Percentiles rank a stretch among this genome's conserved stretches.
Evolutionary conservation across 148 eudicot species (phyloP).

Genomic region (Camellia japonica): DNA sequence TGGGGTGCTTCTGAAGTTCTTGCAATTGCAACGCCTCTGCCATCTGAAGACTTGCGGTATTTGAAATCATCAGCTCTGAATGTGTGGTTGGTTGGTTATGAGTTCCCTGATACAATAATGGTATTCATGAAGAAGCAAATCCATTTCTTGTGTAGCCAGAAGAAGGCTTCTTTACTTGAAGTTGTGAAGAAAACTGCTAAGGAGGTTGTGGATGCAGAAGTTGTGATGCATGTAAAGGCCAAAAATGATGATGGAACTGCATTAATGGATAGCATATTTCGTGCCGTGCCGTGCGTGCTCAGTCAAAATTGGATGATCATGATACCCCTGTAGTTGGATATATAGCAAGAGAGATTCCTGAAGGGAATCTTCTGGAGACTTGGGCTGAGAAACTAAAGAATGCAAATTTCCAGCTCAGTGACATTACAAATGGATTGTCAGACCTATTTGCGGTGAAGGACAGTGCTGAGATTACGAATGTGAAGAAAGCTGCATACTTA

Average conservation of each 20-base stretch:
- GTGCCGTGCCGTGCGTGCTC: constrained; percentile 21
- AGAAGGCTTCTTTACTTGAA: constrained; percentile 44
- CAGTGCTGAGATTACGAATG: constrained; percentile 33
- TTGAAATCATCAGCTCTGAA: constrained; percentile 56
- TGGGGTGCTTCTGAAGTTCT: constrained; percentile 45
- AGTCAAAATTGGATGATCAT: constrained; percentile 21
- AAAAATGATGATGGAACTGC: constrained; percentile 40
- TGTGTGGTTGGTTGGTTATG: constrained; percentile 56
- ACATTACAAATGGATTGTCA: constrained; percentile 42
- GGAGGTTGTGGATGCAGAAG: constrained; percentile 46
- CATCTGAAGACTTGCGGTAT: constrained; percentile 53
- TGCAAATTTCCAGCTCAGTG: constrained; percentile 29
- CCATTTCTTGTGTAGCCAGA: constrained; percentile 55
- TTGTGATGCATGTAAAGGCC: constrained; percentile 46
- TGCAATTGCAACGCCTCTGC: constrained; percentile 49
- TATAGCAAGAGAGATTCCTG: constrained; percentile 51
- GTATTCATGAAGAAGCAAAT: constrained; percentile 50
- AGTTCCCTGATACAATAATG: constrained; percentile 60
- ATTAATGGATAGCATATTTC: constrained; percentile 43
- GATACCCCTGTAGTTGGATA: constrained; percentile 39
- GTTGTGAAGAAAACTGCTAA: constrained; percentile 39
- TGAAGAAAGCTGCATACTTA: constrained; percentile 55
- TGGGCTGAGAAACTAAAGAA: constrained; percentile 47
- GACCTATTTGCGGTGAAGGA: constrained; percentile 59
- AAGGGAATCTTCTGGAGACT: constrained; percentile 42